Evolutionary conservation across 2,329 filamentous ascomycete genomes (phyloP), one percentile per base, ranked within the genome.

Genomic region (Fusarium clavum): DNA sequence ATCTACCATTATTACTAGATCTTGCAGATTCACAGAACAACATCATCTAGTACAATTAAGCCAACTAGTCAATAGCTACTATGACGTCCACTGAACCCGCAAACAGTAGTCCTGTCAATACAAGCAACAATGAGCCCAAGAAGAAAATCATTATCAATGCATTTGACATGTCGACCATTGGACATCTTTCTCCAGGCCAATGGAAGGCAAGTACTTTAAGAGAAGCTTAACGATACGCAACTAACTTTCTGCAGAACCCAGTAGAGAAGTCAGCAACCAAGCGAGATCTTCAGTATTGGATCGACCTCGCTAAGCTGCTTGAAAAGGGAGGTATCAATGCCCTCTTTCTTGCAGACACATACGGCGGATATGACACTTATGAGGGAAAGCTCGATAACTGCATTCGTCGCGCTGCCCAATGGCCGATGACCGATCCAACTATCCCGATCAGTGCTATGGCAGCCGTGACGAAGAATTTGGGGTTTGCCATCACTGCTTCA

Each of bases 361-460:
- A 90, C 54, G 88, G 88, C 3, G 88, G 87, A 0, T 87, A 90
- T 61, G 88, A 91, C 69, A 90, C 87, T 0, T 91, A 90, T 61
- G 84, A 89, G 61, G 83, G 83, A 1, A 88, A 83, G 29, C 74
- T 89, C 5, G 87, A 90, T 68, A 85, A 88, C 57, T 89, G 87
- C 71, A 89, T 90, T 65, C 82, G 87, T 3, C 80, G 87, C 25
- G 88, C 87, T 1, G 87, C 88, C 0, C 89, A 91, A 72, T 91
- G 88, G 87, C 88, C 89, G 0, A 83, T 91, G 75, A 90, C 86
- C 0, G 89, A 91, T 72, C 89, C 89, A 0, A 85, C 85, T 0
- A 90, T 90, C 72, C 86, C 88, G 5, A 89, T 91, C 57, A 84
- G 84, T 5, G 88, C 89, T 32, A 91, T 91, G 89, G 89, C 88